These are phyloP conservation scores for Intubia oerlemansii DNA, from an alignment of 2,329 filamentous ascomycete species.

Conservation along the genomic window DNA sequence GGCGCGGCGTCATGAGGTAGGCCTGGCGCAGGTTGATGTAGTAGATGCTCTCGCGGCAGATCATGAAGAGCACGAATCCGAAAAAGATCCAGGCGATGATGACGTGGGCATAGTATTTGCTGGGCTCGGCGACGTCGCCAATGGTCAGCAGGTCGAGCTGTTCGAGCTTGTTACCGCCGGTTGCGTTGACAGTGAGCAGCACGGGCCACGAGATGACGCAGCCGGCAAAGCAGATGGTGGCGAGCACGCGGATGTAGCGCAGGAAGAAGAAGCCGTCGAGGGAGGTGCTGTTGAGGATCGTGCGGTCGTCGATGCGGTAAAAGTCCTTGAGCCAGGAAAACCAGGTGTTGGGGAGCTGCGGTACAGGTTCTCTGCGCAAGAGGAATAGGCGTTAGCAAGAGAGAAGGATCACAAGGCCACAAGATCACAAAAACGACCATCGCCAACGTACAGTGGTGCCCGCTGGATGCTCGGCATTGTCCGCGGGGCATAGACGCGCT, in stretches of 20 bases:
- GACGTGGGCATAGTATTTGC: slow-evolving; percentile 61
- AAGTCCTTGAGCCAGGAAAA: slow-evolving; percentile 42
- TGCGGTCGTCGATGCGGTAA: slow-evolving; percentile 47
- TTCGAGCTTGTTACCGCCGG: slow-evolving; percentile 41
- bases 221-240: slow-evolving; percentile 62
- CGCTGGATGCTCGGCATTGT: slow-evolving; percentile 26
- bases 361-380: too few species aligned
- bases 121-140: slow-evolving; percentile 31
- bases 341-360: slow-evolving; percentile 30
- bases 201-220: slow-evolving; percentile 70
- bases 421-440: slow-evolving; percentile 27
- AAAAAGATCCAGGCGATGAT: slow-evolving; percentile 68
- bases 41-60: slow-evolving; percentile 78
- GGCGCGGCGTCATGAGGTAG: slow-evolving; percentile 69
- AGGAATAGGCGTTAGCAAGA: background rate
- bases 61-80: slow-evolving; percentile 69
- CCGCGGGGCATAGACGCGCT: slow-evolving; percentile 33
- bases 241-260: slow-evolving; percentile 59
- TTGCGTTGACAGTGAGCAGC: slow-evolving; percentile 64
- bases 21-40: slow-evolving; percentile 89
- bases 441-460: slow-evolving; percentile 10
- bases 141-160: slow-evolving; percentile 46
- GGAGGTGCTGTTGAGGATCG: slow-evolving; percentile 67
- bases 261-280: slow-evolving; percentile 79
- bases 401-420: slow-evolving; percentile 22